Conservation (phyloP, 805 yeast genomes). For the Wickerhamomyces pijperi region DNA sequence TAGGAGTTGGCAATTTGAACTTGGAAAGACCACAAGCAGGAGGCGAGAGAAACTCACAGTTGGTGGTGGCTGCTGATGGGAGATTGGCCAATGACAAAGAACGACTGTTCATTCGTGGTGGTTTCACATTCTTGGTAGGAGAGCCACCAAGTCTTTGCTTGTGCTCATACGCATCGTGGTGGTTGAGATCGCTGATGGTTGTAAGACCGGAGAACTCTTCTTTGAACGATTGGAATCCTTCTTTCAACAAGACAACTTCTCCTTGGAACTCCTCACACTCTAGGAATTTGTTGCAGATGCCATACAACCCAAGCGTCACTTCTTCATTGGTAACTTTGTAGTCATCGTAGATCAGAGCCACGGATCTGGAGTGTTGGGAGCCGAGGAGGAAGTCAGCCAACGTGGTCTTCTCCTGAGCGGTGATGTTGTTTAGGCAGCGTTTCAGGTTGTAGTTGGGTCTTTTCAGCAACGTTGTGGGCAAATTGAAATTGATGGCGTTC, state of each 20-base stretch:
- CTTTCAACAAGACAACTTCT: constrained; percentile 29
- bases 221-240: constrained; percentile 29
- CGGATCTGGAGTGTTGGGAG: too few relatives aligned
- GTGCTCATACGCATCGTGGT: too few relatives aligned
- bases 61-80: constrained; percentile 4
- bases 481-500: constrained; percentile 63
- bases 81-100: constrained; percentile 13
- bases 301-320: constrained; percentile 30
- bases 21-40: constrained; percentile 32
- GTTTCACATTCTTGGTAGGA: too few relatives aligned
- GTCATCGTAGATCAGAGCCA: constrained; percentile 17
- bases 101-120: constrained; percentile 10
- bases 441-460: constrained; percentile 60
- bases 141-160: too few relatives aligned
- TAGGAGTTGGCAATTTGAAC: constrained; percentile 38
- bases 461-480: constrained; percentile 82
- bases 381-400: constrained; percentile 30
- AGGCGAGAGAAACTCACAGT: constrained; percentile 6
- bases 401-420: constrained; percentile 35
- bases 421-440: constrained; percentile 51
- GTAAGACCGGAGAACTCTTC: constrained; percentile 17
- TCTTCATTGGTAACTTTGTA: constrained; percentile 9
- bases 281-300: constrained; percentile 37
- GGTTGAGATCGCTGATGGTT: neutral
- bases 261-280: constrained; percentile 27